phyloP scores from a whole-genome alignment of 2,329 filamentous ascomycete genomes.

The Gnomoniopsis sp. region DNA sequence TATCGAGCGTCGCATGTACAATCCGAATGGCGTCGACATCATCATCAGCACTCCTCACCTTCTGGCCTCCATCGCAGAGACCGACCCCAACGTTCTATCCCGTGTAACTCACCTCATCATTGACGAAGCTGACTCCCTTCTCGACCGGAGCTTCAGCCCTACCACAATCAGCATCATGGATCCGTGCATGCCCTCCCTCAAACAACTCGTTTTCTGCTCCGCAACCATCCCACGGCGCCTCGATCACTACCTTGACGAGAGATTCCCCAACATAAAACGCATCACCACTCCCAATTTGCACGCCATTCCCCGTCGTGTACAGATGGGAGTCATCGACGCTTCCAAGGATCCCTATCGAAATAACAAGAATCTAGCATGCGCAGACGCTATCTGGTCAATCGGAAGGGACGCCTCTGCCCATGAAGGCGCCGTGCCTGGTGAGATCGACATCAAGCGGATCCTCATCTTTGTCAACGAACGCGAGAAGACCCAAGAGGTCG shows the following conservation, averaged over 20 bases:
- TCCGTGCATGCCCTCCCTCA: slow-evolving; percentile 73
- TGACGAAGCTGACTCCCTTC: slow-evolving; percentile 93
- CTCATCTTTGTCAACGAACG: slow-evolving; percentile 97
- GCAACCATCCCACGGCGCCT: slow-evolving; percentile 91
- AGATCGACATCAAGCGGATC: slow-evolving; percentile 73
- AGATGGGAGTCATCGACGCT: slow-evolving; percentile 89
- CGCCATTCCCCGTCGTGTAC: slow-evolving; percentile 89
- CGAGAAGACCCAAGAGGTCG: slow-evolving; percentile 78
- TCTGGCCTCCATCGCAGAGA: slow-evolving; percentile 80
- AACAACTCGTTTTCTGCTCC: slow-evolving; percentile 88
- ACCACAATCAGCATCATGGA: slow-evolving; percentile 81
- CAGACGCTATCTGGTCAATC: slow-evolving; percentile 91
- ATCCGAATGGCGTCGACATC: slow-evolving; percentile 76
- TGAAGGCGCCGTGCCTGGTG: slow-evolving; percentile 52
- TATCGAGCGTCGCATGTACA: slow-evolving; percentile 83
- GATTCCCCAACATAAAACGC: slow-evolving; percentile 78
- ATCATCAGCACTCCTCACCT: slow-evolving; percentile 87
- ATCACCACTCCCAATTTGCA: slow-evolving; percentile 95
- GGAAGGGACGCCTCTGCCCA: slow-evolving; percentile 68
- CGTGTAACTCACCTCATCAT: slow-evolving; percentile 84
- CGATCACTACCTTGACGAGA: slow-evolving; percentile 76
- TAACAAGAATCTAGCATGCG: slow-evolving; percentile 90
- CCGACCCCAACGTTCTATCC: slow-evolving; percentile 89
- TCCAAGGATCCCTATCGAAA: slow-evolving; percentile 90
- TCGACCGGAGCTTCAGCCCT: slow-evolving; percentile 88